Evolutionary conservation across 805 yeast genomes (phyloP).

Genomic region (Jamesozyma gamospora): DNA sequence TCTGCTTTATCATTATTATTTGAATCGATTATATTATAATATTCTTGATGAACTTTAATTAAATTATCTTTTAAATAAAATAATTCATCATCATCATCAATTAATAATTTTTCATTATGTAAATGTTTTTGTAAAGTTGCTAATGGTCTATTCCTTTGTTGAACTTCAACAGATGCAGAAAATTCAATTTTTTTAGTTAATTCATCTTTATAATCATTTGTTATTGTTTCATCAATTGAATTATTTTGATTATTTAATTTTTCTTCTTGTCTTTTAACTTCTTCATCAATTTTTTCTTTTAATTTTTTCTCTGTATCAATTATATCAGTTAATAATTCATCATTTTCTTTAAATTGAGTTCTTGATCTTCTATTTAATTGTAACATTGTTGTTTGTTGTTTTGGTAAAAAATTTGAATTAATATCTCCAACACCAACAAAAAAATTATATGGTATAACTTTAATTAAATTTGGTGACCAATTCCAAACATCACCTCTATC

Average conservation of each 20-base stretch:
- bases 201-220: slow-evolving; percentile 35
- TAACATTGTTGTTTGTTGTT: slow-evolving; percentile 57
- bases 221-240: slow-evolving; percentile 21
- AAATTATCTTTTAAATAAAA: slow-evolving; percentile 52
- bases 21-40: slow-evolving; percentile 42
- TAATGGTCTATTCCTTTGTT: slow-evolving; percentile 72
- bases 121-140: slow-evolving; percentile 73
- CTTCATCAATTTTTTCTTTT: slow-evolving; percentile 25
- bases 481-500: slow-evolving; percentile 99
- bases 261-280: slow-evolving; percentile 29
- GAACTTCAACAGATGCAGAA: slow-evolving; percentile 64
- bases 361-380: slow-evolving; percentile 26
- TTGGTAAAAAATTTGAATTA: slow-evolving; percentile 83
- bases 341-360: slow-evolving; percentile 25
- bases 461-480: slow-evolving; percentile 85
- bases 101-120: slow-evolving; percentile 43
- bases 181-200: slow-evolving; percentile 52
- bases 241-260: slow-evolving; percentile 26
- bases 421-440: slow-evolving; percentile 97
- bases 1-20: slow-evolving; percentile 45
- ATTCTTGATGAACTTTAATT: slow-evolving; percentile 52
- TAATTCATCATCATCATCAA: slow-evolving; percentile 77
- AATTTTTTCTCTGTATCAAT: slow-evolving; percentile 26
- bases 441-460: slow-evolving; percentile 91
- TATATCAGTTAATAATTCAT: slow-evolving; percentile 26